phyloP scores from a whole-genome alignment of 1,284 basidiomycete genomes.

The Chalciporus sp. region DNA sequence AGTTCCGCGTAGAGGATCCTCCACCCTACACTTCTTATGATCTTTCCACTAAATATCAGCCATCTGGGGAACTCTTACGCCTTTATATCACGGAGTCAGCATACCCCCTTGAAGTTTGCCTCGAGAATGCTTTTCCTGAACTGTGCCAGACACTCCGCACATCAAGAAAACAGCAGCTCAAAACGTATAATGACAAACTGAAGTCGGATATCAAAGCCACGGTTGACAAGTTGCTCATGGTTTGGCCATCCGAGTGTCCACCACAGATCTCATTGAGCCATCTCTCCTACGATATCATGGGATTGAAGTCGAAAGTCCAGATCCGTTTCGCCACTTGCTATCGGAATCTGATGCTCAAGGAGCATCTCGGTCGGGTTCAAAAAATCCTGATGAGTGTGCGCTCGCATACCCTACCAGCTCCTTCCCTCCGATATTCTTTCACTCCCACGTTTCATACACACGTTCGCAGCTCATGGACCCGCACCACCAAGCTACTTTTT shows the following conservation, averaged over 20 bases:
- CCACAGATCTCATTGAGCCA: conserved; percentile 11
- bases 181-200: conserved; percentile 12
- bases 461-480: background rate
- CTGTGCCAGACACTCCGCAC: background rate
- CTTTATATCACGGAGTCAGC: too few species aligned
- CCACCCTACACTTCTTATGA: conserved; percentile 19
- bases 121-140: too few species aligned
- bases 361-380: conserved; percentile 23
- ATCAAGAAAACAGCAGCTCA: conserved; percentile 4
- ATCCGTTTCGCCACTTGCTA: conserved; percentile 14
- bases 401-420: background rate
- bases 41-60: conserved; percentile 14
- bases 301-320: conserved; percentile 3
- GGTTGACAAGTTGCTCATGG: background rate
- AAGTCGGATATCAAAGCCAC: conserved; percentile 3
- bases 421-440: conserved; percentile 18
- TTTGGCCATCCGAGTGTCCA: conserved; percentile 23
- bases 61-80: background rate
- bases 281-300: conserved; percentile 7
- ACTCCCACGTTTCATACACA: background rate
- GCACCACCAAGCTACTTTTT: conserved; percentile 12
- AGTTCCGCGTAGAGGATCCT: conserved; percentile 17
- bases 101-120: too few species aligned
- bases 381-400: conserved; percentile 1
- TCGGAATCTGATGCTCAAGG: conserved; percentile 16